Percentiles rank a stretch among this genome's conserved stretches.
phyloP scores from a whole-genome alignment of 2,329 filamentous ascomycete genomes.

The Apiospora sp. region DNA sequence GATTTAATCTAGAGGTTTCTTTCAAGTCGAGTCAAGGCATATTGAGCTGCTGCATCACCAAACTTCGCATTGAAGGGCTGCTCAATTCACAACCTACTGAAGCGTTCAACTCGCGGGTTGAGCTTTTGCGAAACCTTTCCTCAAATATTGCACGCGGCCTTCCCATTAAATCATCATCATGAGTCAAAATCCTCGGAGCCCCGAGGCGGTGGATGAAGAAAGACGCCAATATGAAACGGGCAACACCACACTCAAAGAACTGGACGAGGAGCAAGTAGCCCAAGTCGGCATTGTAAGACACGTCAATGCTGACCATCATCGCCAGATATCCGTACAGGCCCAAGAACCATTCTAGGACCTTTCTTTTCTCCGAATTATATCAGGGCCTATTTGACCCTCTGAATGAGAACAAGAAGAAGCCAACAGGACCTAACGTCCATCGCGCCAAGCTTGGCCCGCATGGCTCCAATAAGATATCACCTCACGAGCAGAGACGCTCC shows the following conservation, averaged over 20 bases:
- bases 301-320: conserved; percentile 23
- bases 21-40: neutral
- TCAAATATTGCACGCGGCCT: no score
- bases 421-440: conserved; percentile 55
- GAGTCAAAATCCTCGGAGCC: conserved; percentile 45
- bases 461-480: conserved; percentile 66
- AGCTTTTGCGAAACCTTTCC: neutral
- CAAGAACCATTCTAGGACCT: conserved; percentile 78
- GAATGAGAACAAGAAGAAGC: conserved; percentile 80
- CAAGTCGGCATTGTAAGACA: conserved; percentile 15
- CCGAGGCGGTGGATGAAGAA: conserved; percentile 58
- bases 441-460: conserved; percentile 67
- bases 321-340: conserved; percentile 84
- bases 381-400: conserved; percentile 81
- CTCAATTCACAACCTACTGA: neutral
- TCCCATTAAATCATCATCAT: conserved; percentile 35
- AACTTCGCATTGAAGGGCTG: neutral
- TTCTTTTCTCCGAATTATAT: conserved; percentile 84
- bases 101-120: neutral
- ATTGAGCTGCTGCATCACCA: neutral
- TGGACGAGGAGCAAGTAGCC: conserved; percentile 52
- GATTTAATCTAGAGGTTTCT: neutral
- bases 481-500: conserved; percentile 79
- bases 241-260: conserved; percentile 49
- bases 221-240: conserved; percentile 56